These are phyloP conservation scores for Candida argentea DNA, from an alignment of 805 yeast genomes.

Conservation along the genomic window DNA sequence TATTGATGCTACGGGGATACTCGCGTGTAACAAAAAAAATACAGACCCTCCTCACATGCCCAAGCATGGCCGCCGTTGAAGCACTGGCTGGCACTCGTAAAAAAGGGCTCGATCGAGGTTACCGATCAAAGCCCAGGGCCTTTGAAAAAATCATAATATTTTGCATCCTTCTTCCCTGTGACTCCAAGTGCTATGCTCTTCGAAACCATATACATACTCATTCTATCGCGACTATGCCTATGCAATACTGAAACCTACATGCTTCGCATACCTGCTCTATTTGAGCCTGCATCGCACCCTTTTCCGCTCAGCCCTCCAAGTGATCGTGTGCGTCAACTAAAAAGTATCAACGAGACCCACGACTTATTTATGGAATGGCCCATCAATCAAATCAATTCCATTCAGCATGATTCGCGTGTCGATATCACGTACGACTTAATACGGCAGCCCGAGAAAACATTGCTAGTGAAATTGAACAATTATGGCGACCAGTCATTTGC, in stretches of 20 bases:
- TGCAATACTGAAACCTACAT: constrained; percentile 32
- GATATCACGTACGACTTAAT: constrained; percentile 7
- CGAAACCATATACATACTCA: too few relatives aligned
- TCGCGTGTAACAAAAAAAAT: too few relatives aligned
- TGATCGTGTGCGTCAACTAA: constrained; percentile 2
- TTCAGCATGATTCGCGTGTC: constrained; percentile 5
- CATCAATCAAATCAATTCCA: constrained; percentile 16
- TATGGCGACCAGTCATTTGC: constrained; percentile 16
- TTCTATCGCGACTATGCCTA: constrained; percentile 1
- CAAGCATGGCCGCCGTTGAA: too few relatives aligned
- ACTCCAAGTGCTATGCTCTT: too few relatives aligned
- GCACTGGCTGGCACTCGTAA: too few relatives aligned
- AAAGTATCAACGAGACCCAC: constrained; percentile 13
- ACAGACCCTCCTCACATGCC: too few relatives aligned
- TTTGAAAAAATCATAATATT: too few relatives aligned
- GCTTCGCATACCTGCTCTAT: constrained; percentile 24
- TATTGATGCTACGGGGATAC: too few relatives aligned
- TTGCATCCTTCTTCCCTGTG: too few relatives aligned
- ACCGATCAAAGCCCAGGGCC: too few relatives aligned
- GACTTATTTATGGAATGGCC: constrained; percentile 16
- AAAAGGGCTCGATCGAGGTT: too few relatives aligned
- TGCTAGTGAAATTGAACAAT: constrained; percentile 25
- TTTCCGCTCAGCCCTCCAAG: constrained; percentile 1
- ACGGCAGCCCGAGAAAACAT: constrained; percentile 4
- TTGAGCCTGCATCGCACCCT: constrained; percentile 17